A percentile compares a stretch with the other conserved stretches of the same genome.
These are phyloP conservation scores for Cladosporium sp. DNA, from an alignment of 2,329 filamentous ascomycete genomes.

Conservation along the genomic window DNA sequence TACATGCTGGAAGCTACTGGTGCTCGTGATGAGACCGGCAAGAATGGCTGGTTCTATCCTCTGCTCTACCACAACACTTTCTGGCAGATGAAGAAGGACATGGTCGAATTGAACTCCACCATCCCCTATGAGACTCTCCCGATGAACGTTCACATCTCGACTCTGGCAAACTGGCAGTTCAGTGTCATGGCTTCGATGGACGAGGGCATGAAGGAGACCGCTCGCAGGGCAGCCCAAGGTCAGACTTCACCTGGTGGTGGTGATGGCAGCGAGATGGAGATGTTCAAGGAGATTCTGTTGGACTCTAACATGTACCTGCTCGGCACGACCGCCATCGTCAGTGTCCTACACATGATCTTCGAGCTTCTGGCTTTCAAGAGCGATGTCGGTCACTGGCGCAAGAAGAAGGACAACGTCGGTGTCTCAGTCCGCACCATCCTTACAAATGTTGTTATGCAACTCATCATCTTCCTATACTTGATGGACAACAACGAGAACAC, in stretches of 20 bases:
- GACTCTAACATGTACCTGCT: conserved; percentile 94
- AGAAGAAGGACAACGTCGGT: conserved; percentile 99
- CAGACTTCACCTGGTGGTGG: conserved; percentile 71
- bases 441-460: conserved; percentile 97
- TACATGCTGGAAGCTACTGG: conserved; percentile 76
- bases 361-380: conserved; percentile 96
- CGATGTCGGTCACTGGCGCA: conserved; percentile 95
- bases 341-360: conserved; percentile 87
- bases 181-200: conserved; percentile 81
- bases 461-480: conserved; percentile 92
- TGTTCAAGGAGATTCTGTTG: conserved; percentile 92
- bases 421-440: conserved; percentile 95
- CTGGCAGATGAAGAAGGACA: conserved; percentile 91
- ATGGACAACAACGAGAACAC: conserved; percentile 97
- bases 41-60: conserved; percentile 92
- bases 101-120: conserved; percentile 88
- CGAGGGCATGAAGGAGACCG: conserved; percentile 79
- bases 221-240: conserved; percentile 74
- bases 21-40: conserved; percentile 77
- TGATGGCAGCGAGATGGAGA: conserved; percentile 91
- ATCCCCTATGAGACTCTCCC: conserved; percentile 83
- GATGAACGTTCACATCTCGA: conserved; percentile 79
- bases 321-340: conserved; percentile 78
- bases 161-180: conserved; percentile 86
- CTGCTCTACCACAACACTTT: conserved; percentile 93